Evolutionary conservation across 192 early-diverging fungal genomes (phyloP).

Genomic region (Coemansia aciculifera): DNA sequence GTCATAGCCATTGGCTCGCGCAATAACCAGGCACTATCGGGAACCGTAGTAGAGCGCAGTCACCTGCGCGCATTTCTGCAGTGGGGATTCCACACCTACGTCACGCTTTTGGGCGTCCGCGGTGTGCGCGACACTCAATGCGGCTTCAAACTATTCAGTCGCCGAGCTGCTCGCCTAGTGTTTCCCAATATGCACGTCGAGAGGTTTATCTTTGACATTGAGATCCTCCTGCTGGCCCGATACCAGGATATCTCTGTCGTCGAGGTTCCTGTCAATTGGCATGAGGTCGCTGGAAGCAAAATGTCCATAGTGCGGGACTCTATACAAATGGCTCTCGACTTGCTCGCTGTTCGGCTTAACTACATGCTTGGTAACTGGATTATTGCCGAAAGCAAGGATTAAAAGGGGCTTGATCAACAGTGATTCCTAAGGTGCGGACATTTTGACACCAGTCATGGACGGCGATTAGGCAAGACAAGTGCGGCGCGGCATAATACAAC

Average conservation of each 20-base stretch:
- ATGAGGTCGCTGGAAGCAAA: slow-evolving; percentile 95
- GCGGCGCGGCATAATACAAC: neutral
- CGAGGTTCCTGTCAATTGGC: slow-evolving; percentile 94
- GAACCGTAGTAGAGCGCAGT: slow-evolving; percentile 70
- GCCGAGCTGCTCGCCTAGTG: slow-evolving; percentile 70
- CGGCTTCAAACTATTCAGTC: slow-evolving; percentile 94
- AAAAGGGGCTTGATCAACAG: neutral
- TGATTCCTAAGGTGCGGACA: neutral
- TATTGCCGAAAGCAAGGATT: slow-evolving; percentile 1
- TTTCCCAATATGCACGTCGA: slow-evolving; percentile 93
- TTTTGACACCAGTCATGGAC: neutral
- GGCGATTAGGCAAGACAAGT: neutral
- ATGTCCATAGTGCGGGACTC: slow-evolving; percentile 85
- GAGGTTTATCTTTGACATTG: slow-evolving; percentile 98
- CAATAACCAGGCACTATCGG: slow-evolving; percentile 77
- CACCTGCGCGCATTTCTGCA: slow-evolving; percentile 92
- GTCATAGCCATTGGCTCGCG: slow-evolving; percentile 87
- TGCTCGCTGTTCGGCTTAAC: slow-evolving; percentile 84
- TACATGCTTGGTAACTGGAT: slow-evolving; percentile 82
- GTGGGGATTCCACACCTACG: slow-evolving; percentile 89
- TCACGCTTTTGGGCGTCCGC: slow-evolving; percentile 84
- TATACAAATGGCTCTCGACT: slow-evolving; percentile 85
- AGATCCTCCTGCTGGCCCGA: slow-evolving; percentile 82
- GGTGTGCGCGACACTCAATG: slow-evolving; percentile 95
- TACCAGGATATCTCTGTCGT: slow-evolving; percentile 70